Base-by-base conservation (phyloP, 345 rosid species). In the Camelina neglecta region DNA sequence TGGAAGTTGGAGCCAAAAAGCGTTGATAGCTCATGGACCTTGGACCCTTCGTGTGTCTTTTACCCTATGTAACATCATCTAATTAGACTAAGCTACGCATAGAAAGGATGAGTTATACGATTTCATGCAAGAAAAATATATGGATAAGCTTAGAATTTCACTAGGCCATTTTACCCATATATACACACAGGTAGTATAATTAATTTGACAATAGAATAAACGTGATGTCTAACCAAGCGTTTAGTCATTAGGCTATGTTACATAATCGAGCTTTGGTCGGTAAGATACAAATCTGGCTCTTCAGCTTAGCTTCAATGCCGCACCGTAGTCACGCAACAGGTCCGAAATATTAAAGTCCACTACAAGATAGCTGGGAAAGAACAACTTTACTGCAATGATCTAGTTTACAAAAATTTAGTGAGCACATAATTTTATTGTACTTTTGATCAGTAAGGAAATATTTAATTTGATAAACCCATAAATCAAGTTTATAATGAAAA, bases 1-100 rank as follows among this genome's bases (percentile, higher is more conserved):
- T 67, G 47, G 35, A 67, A 67, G 49, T 23, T 53, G 48, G 49
- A 36, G 49, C 71, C 8, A 36, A 67, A 38, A 38, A 38, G 49
- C 23, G 47, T 51, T 20, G 0, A 50, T 65, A 49, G 36, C 48
- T 51, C 3, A 53, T 67, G 36, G 35, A 2, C 10, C 60, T 21
- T 15, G 35, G 36, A 53, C 50, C 11, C 4, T 39, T 54, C 31
- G n/a, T 67, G 36, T 3, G 11, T n/a, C 24, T 6, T 49, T 33
- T 7, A 36, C 15, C 35, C 33, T 47, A 36, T 66, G 70, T 49
- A 33, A 49, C 45, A 66, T 8, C 38, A 35, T 6, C 8, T 29
- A 29, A 4, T 29, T 29, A 29, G 5, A 29, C 48, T 67, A 67
- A 35, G 21, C 50, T 67, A 51, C 48, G 38, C 23, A 15, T 67